phyloP scores from a whole-genome alignment of 139 green algal genomes.

The Asterochloris erici region DNA sequence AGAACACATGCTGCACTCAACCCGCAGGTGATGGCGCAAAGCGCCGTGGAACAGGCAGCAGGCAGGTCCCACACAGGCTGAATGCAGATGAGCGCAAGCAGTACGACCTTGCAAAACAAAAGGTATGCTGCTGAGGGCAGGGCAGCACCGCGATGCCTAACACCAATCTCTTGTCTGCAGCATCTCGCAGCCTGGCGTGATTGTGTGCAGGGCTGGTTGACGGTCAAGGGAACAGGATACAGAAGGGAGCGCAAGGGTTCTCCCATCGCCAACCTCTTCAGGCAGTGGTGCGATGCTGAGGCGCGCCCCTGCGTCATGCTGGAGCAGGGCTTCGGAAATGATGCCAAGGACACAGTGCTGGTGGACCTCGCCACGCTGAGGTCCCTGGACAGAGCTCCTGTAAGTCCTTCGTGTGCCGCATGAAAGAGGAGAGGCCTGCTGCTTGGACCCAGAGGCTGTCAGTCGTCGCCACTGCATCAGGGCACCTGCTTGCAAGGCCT shows the following conservation, averaged over 20 bases:
- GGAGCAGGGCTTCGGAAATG: background rate
- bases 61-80: slow-evolving; percentile 56
- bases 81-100: slow-evolving; percentile 50
- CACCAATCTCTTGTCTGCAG: too few species aligned
- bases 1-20: slow-evolving; percentile 38
- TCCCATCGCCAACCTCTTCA: slow-evolving; percentile 58
- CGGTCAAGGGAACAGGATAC: slow-evolving; percentile 59
- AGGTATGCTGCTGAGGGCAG: slow-evolving; percentile 16
- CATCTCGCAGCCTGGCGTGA: too few species aligned
- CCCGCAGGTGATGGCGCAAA: slow-evolving; percentile 33
- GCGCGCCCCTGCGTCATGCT: background rate
- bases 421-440: background rate
- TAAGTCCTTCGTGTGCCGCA: background rate
- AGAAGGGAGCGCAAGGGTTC: slow-evolving; percentile 53
- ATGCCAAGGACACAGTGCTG: background rate
- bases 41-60: slow-evolving; percentile 44
- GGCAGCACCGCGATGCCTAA: too few species aligned
- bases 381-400: background rate
- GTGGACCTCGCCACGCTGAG: background rate
- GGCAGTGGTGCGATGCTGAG: slow-evolving; percentile 37
- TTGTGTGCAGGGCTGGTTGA: slow-evolving; percentile 39
- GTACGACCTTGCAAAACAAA: slow-evolving; percentile 58
- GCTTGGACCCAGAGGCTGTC: background rate
- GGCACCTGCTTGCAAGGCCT: background rate
- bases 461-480: background rate